Conservation (phyloP, 169 alveolate species). For the Eimeria tenella region DNA sequence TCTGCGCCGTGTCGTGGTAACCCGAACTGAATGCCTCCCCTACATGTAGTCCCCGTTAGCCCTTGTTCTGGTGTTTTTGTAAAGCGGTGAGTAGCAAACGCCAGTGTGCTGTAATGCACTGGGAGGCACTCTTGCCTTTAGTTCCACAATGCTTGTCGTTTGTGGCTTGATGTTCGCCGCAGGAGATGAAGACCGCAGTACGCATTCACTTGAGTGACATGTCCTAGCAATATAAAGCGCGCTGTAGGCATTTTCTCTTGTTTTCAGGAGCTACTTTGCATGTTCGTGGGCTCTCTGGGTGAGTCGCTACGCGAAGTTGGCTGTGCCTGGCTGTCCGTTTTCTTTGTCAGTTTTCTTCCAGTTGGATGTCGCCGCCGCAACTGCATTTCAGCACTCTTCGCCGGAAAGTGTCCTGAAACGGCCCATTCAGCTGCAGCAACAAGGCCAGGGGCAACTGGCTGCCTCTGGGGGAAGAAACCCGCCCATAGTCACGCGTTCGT, state of each 20-base stretch:
- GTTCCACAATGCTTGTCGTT: neutral
- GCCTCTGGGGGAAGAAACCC: neutral
- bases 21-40: too few species aligned
- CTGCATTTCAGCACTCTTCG: neutral
- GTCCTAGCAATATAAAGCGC: too few species aligned
- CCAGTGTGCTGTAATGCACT: too few species aligned
- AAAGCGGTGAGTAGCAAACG: too few species aligned
- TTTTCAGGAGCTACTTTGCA: too few species aligned
- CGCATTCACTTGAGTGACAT: neutral
- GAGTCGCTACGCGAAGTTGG: neutral
- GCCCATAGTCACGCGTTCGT: constrained; percentile 5
- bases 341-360: constrained; percentile 67
- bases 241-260: too few species aligned
- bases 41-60: too few species aligned
- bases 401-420: constrained; percentile 31
- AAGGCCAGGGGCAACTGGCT: neutral
- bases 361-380: constrained; percentile 67
- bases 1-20: too few species aligned
- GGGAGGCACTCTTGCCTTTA: too few species aligned
- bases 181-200: neutral
- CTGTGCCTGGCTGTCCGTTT: neutral
- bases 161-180: neutral
- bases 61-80: too few species aligned
- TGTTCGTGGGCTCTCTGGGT: neutral
- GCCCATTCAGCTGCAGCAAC: constrained; percentile 3